These are phyloP conservation scores for Thecaphora frezii DNA, from an alignment of 1,284 basidiomycete genomes.

Conservation along the genomic window DNA sequence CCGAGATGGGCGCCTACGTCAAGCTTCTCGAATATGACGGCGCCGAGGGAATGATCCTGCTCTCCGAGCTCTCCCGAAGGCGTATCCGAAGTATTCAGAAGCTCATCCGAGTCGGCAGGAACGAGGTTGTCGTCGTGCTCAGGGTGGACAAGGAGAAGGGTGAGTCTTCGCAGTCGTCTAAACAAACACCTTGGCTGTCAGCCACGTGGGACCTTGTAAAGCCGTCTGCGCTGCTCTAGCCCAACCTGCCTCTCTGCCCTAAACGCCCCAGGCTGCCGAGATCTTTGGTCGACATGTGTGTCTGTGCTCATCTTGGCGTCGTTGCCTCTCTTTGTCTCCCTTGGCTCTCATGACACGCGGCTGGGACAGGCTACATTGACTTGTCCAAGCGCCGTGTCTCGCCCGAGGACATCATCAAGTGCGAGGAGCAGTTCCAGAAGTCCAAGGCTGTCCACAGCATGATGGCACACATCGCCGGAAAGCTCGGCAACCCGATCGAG, in stretches of 20 bases:
- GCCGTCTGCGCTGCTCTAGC: too few species aligned
- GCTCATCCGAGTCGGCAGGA: conserved; percentile 93
- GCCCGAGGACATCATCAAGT: conserved; percentile 95
- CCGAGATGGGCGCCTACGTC: conserved; percentile 99
- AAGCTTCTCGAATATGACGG: conserved; percentile 98
- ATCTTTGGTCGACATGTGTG: too few species aligned
- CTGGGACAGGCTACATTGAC: conserved; percentile 97
- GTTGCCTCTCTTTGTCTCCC: too few species aligned
- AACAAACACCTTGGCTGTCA: too few species aligned
- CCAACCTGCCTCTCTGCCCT: too few species aligned
- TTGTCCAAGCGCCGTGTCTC: conserved; percentile 98
- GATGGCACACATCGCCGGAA: conserved; percentile 55
- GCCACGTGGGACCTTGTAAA: too few species aligned
- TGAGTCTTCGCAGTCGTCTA: conserved; percentile 58
- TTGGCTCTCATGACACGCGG: too few species aligned
- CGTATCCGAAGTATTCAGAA: conserved; percentile 98
- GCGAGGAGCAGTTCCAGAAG: conserved; percentile 98
- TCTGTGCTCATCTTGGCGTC: too few species aligned
- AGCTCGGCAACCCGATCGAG: conserved; percentile 65
- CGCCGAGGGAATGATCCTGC: conserved; percentile 98
- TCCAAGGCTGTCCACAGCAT: conserved; percentile 68
- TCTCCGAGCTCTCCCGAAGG: conserved; percentile 92
- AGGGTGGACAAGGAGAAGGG: conserved; percentile 99
- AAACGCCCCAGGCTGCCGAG: too few species aligned
- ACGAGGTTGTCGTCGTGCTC: conserved; percentile 97